Percentiles rank a stretch among this genome's conserved stretches.
Evolutionary conservation across 345 rosid genomes (phyloP).

Genomic region (Viola odorata): DNA sequence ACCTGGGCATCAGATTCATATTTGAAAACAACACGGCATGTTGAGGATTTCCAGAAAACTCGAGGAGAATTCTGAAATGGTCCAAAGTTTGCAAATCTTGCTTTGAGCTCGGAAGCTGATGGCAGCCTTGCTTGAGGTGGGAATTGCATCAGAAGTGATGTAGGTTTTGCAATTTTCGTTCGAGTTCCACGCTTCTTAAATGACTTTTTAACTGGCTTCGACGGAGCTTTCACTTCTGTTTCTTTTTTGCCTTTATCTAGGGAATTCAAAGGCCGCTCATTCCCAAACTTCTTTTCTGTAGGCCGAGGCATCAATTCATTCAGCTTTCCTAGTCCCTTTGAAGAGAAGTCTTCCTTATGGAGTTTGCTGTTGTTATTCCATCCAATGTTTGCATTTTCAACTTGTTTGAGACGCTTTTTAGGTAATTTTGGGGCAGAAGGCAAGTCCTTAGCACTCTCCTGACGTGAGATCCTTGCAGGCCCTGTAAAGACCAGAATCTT

Average conservation of each 20-base stretch:
- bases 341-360: no score
- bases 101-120: constrained; percentile 1
- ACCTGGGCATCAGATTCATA: constrained; percentile 1
- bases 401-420: no score
- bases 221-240: background rate
- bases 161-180: background rate
- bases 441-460: no score
- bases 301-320: background rate
- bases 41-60: constrained; percentile 7
- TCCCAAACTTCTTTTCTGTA: background rate
- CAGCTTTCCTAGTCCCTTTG: background rate
- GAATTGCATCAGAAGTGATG: constrained; percentile 3
- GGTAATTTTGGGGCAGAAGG: no score
- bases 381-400: no score
- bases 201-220: background rate
- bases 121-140: background rate
- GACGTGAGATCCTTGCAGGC: no score
- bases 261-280: background rate
- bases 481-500: no score
- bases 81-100: constrained; percentile 6
- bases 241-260: background rate
- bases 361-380: no score
- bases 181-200: background rate
- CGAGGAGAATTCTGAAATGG: background rate
- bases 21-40: background rate